A percentile compares a stretch with the other conserved stretches of the same genome.
phyloP scores from a whole-genome alignment of 2,329 filamentous ascomycete species.

The Phialocephala sp. region DNA sequence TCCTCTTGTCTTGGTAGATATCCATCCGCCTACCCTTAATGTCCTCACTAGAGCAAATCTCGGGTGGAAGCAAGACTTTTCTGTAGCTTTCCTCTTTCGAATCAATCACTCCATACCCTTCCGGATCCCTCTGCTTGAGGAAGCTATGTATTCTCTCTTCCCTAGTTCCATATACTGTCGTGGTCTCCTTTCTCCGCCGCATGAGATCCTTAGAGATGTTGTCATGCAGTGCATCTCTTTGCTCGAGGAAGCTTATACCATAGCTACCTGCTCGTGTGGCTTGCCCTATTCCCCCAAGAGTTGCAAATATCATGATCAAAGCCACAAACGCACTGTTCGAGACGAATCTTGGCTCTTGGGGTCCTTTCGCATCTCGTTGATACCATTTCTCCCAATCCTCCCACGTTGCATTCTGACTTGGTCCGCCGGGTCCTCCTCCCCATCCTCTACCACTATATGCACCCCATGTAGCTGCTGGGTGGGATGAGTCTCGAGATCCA shows the following conservation, averaged over 20 bases:
- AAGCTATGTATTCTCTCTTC: slow-evolving; percentile 79
- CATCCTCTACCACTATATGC: slow-evolving; percentile 33
- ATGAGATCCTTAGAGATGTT: slow-evolving; percentile 68
- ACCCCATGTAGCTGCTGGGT: slow-evolving; percentile 38
- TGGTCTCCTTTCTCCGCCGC: slow-evolving; percentile 57
- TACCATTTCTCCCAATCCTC: slow-evolving; percentile 95
- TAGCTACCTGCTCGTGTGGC: slow-evolving; percentile 70
- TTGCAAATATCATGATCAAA: slow-evolving; percentile 71
- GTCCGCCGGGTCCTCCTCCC: slow-evolving; percentile 44
- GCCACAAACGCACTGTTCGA: slow-evolving; percentile 80
- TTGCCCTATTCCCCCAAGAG: slow-evolving; percentile 75
- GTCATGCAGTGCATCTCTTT: slow-evolving; percentile 70
- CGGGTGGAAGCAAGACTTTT: slow-evolving; percentile 51
- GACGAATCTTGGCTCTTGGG: slow-evolving; percentile 66
- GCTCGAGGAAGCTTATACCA: slow-evolving; percentile 66
- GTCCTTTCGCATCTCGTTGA: slow-evolving; percentile 53
- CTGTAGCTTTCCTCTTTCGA: slow-evolving; percentile 51
- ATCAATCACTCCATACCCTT: slow-evolving; percentile 32
- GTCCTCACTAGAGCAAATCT: slow-evolving; percentile 52
- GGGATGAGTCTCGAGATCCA: slow-evolving; percentile 37
- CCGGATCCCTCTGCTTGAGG: slow-evolving; percentile 69
- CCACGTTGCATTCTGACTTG: slow-evolving; percentile 86
- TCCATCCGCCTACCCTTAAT: slow-evolving; percentile 36
- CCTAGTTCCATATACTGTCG: slow-evolving; percentile 56
- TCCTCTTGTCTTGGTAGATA: slow-evolving; percentile 26